Percentiles rank a stretch among this genome's conserved stretches.
These are phyloP conservation scores for Termitomyces sp. DNA, from an alignment of 768 basidiomycete species.

Conservation along the genomic window DNA sequence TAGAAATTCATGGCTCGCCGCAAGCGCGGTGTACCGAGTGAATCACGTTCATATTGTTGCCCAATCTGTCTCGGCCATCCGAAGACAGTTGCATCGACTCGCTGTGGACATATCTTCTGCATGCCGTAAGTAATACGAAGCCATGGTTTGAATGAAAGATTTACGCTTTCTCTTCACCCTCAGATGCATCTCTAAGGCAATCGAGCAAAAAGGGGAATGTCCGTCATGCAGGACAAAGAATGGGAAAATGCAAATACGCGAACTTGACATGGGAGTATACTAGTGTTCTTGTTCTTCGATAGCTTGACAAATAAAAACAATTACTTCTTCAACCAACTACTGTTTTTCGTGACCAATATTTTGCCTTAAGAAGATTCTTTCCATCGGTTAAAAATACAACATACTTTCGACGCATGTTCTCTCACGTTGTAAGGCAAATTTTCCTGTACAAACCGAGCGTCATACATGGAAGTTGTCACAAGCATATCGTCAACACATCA, in stretches of 20 bases:
- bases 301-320: background rate
- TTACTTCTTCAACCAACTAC: background rate
- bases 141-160: background rate
- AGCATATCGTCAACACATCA: background rate
- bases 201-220: slow-evolving; percentile 4
- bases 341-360: background rate
- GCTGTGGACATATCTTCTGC: slow-evolving; percentile 11
- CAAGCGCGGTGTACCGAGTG: slow-evolving; percentile 1
- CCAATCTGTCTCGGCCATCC: slow-evolving; percentile 3
- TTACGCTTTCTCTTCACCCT: background rate
- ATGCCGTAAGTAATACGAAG: background rate
- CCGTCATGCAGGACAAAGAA: slow-evolving; percentile 4
- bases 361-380: background rate
- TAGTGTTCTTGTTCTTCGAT: background rate
- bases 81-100: background rate
- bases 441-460: background rate
- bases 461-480: background rate
- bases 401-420: too few species aligned
- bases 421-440: too few species aligned
- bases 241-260: background rate
- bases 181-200: slow-evolving; percentile 4
- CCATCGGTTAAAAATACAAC: too few species aligned
- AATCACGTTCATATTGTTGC: slow-evolving; percentile 3
- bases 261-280: slow-evolving; percentile 6
- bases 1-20: slow-evolving; percentile 9